Conservation (phyloP, 176 grass and related monocot genomes). For the Zizania latifolia region DNA sequence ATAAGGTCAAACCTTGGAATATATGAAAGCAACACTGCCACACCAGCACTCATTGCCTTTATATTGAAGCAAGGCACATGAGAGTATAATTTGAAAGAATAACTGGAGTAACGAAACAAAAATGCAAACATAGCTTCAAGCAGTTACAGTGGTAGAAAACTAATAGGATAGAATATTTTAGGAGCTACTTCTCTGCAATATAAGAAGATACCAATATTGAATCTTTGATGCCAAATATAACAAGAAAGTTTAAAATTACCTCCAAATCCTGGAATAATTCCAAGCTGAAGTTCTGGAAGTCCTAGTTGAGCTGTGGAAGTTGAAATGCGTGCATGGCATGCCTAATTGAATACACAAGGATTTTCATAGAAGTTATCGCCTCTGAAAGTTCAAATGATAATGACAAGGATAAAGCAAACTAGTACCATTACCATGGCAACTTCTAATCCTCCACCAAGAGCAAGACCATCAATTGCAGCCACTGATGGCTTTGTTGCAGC, state of each 20-base stretch:
- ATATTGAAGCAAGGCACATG: background rate
- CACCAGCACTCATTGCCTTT: background rate
- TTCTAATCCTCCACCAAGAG: constrained; percentile 91
- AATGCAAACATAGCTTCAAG: background rate
- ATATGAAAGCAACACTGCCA: constrained; percentile 12
- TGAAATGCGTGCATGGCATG: constrained; percentile 87
- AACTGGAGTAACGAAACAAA: background rate
- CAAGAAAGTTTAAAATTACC: constrained; percentile 36
- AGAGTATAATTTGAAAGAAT: background rate
- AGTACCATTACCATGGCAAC: constrained; percentile 65
- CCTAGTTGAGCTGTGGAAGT: constrained; percentile 66
- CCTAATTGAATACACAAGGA: constrained; percentile 38
- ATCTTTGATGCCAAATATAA: background rate
- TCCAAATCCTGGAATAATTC: constrained; percentile 90
- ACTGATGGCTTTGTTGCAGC: constrained; percentile 84
- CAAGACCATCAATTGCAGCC: constrained; percentile 80
- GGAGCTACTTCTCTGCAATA: background rate
- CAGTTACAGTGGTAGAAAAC: background rate
- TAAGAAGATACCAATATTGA: background rate
- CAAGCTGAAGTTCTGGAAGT: constrained; percentile 82
- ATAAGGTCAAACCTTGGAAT: no score
- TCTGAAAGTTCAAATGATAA: background rate
- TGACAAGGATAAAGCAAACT: background rate
- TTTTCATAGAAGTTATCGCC: background rate
- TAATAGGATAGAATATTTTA: background rate